Evolutionary conservation across 805 yeast species (phyloP).

Genomic region (Wickerhamomyces alni): DNA sequence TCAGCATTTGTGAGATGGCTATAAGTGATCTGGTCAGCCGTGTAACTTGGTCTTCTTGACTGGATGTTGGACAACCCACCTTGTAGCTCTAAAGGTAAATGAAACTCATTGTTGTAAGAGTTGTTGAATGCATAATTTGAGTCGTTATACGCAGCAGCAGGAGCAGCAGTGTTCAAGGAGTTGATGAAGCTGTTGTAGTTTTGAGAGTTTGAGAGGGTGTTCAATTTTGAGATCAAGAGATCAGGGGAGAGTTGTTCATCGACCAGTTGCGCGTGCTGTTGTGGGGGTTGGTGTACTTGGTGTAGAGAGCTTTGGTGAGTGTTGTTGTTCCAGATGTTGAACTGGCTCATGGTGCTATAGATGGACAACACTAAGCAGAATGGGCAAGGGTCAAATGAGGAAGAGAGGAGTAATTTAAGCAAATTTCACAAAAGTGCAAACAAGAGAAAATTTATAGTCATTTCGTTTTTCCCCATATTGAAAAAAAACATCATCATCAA

Average conservation of each 20-base stretch:
- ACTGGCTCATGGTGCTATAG: background rate
- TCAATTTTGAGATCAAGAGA: constrained; percentile 17
- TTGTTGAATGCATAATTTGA: constrained; percentile 1
- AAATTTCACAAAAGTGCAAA: background rate
- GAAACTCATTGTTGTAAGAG: constrained; percentile 12
- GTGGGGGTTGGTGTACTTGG: background rate
- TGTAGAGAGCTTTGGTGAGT: background rate
- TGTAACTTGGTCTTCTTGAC: constrained; percentile 68
- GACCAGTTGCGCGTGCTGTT: background rate
- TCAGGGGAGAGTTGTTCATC: constrained; percentile 15
- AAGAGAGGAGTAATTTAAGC: background rate
- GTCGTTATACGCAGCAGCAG: constrained; percentile 3
- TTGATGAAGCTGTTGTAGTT: constrained; percentile 11
- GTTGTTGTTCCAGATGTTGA: background rate
- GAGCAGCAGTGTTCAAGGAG: constrained; percentile 4
- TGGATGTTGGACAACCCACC: constrained; percentile 59
- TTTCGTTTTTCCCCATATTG: background rate
- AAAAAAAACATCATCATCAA: background rate
- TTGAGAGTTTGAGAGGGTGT: constrained; percentile 14
- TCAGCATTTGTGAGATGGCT: constrained; percentile 7
- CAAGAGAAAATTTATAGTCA: background rate
- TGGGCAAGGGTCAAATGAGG: no score
- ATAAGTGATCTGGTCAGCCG: constrained; percentile 46
- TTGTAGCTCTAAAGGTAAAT: constrained; percentile 51
- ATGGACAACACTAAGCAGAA: no score